phyloP scores from a whole-genome alignment of 371 early-diverging fungal genomes.

The Syncephalastrum contaminatum region DNA sequence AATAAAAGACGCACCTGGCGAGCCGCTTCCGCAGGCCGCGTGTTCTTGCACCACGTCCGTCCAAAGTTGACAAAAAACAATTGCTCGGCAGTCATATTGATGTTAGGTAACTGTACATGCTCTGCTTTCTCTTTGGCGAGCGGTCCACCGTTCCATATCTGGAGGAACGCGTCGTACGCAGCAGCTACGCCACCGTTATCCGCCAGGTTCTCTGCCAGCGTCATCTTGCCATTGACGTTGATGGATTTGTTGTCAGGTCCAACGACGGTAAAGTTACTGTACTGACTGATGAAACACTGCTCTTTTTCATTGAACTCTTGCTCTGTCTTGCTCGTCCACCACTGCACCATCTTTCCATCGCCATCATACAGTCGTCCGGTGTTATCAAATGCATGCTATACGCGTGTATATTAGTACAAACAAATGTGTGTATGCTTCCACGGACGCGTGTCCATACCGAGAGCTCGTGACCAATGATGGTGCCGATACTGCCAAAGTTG shows the following conservation, averaged over 20 bases:
- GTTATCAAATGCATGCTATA: slow-evolving; percentile 51
- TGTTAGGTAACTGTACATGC: slow-evolving; percentile 51
- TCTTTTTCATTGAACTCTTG: slow-evolving; percentile 49
- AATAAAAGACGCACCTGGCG: slow-evolving; percentile 7
- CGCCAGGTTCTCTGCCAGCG: slow-evolving; percentile 72
- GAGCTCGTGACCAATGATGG: slow-evolving; percentile 63
- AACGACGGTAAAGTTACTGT: slow-evolving; percentile 43
- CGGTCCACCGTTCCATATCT: slow-evolving; percentile 8
- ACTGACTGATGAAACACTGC: slow-evolving; percentile 69
- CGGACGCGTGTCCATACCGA: slow-evolving; percentile 32
- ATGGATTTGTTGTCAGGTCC: slow-evolving; percentile 21
- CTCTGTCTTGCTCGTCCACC: slow-evolving; percentile 65
- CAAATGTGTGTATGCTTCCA: background rate
- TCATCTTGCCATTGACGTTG: slow-evolving; percentile 56
- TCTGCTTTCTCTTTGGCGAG: slow-evolving; percentile 4
- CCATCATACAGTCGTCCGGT: slow-evolving; percentile 57
- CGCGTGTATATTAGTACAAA: background rate
- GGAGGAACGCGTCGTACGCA: slow-evolving; percentile 30
- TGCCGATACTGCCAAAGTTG: slow-evolving; percentile 62
- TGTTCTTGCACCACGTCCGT: slow-evolving; percentile 48
- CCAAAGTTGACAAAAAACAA: slow-evolving; percentile 53
- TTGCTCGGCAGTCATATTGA: slow-evolving; percentile 51
- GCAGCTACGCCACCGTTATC: slow-evolving; percentile 71
- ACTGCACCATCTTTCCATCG: slow-evolving; percentile 41
- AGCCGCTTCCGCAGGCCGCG: slow-evolving; percentile 33